These are phyloP conservation scores for Rhizopus microsporus DNA, from an alignment of 371 early-diverging fungal genomes.

Conservation along the genomic window DNA sequence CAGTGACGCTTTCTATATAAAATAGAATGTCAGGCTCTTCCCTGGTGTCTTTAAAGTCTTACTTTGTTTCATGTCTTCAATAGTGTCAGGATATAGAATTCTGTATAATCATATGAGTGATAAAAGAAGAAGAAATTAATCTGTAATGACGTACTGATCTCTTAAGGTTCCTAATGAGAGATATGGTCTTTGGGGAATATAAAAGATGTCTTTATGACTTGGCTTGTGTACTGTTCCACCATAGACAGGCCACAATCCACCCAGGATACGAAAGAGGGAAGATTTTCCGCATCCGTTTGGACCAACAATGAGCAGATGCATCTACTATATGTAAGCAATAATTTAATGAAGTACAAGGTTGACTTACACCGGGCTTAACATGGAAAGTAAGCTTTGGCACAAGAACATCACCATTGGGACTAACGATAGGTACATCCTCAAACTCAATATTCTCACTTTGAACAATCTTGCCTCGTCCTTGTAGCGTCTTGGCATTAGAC, in stretches of 20 bases:
- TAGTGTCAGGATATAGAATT: constrained; percentile 84
- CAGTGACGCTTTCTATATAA: constrained; percentile 50
- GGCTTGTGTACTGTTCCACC: constrained; percentile 88
- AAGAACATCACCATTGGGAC: constrained; percentile 96
- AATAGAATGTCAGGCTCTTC: neutral
- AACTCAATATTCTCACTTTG: constrained; percentile 85
- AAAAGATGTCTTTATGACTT: constrained; percentile 84
- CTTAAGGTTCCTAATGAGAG: constrained; percentile 92
- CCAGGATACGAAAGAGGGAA: constrained; percentile 94
- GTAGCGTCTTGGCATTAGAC: constrained; percentile 57
- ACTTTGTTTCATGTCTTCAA: constrained; percentile 67
- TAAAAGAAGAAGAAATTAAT: neutral
- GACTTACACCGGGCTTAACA: constrained; percentile 76
- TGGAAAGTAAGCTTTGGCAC: constrained; percentile 85
- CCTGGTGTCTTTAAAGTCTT: constrained; percentile 3
- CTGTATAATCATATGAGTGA: constrained; percentile 16
- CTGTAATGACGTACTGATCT: constrained; percentile 69
- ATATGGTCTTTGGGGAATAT: constrained; percentile 96
- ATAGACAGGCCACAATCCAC: constrained; percentile 93
- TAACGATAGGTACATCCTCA: constrained; percentile 88
- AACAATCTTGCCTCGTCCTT: constrained; percentile 70
- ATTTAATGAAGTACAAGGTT: neutral
- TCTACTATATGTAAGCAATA: constrained; percentile 35
- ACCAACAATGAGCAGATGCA: constrained; percentile 92
- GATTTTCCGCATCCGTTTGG: constrained; percentile 96